These are phyloP conservation scores for Starmerella sp. DNA, from an alignment of 805 yeast species.

Conservation along the genomic window DNA sequence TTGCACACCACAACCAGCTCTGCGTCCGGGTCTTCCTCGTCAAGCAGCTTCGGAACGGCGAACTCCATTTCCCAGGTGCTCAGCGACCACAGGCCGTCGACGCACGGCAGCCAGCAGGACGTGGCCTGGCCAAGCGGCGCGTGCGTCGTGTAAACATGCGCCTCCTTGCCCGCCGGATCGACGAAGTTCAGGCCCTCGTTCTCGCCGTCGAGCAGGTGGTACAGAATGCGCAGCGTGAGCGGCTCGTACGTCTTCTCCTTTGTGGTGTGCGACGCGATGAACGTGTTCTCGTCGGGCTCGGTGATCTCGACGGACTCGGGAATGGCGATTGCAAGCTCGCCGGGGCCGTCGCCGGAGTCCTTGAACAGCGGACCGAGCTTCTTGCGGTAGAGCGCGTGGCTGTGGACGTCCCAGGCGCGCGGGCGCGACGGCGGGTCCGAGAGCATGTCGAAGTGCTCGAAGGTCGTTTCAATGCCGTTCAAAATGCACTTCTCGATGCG, in stretches of 20 bases:
- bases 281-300: slow-evolving; percentile 38
- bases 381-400: slow-evolving; percentile 20
- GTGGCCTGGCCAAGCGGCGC: slow-evolving; percentile 69
- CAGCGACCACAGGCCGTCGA: slow-evolving; percentile 77
- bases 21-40: slow-evolving; percentile 12
- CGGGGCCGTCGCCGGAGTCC: slow-evolving; percentile 41
- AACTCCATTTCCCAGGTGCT: slow-evolving; percentile 87
- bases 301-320: slow-evolving; percentile 58
- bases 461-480: slow-evolving; percentile 49
- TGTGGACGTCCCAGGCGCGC: slow-evolving; percentile 23
- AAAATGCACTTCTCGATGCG: slow-evolving; percentile 49
- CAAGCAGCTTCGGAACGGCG: slow-evolving; percentile 66
- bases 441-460: slow-evolving; percentile 44
- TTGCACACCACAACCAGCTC: slow-evolving; percentile 35
- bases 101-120: slow-evolving; percentile 96
- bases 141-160: slow-evolving; percentile 75
- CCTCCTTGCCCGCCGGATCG: slow-evolving; percentile 38
- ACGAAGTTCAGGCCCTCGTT: slow-evolving; percentile 58
- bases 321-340: slow-evolving; percentile 50
- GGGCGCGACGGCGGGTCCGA: slow-evolving; percentile 28
- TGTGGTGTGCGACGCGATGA: slow-evolving; percentile 28
- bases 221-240: slow-evolving; percentile 56
- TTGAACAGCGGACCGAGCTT: slow-evolving; percentile 25
- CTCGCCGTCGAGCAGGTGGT: slow-evolving; percentile 47
- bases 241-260: slow-evolving; percentile 46